Evolutionary conservation across 805 yeast species (phyloP).

Genomic region (Cyberlindnera euphorbiiphila): DNA sequence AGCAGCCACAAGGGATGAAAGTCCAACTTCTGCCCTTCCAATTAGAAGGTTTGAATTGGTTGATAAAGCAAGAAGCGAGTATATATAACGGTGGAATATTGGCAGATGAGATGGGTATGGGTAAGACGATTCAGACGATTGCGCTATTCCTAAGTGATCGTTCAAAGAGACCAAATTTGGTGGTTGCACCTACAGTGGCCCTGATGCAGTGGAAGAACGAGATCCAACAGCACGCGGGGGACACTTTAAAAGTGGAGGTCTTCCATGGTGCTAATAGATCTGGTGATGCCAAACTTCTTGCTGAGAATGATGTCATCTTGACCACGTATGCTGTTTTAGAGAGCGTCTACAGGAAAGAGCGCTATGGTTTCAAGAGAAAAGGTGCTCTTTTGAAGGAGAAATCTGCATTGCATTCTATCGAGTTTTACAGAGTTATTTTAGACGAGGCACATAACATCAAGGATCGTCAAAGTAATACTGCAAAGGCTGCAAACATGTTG

Average conservation of each 20-base stretch:
- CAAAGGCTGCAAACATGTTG: constrained; percentile 81
- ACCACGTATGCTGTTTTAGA: constrained; percentile 94
- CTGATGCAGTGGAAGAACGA: constrained; percentile 97
- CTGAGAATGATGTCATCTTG: constrained; percentile 69
- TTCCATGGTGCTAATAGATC: constrained; percentile 87
- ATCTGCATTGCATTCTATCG: constrained; percentile 67
- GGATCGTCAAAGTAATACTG: constrained; percentile 90
- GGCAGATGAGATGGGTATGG: constrained; percentile 99
- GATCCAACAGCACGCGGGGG: constrained; percentile 79
- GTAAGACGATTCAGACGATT: constrained; percentile 95
- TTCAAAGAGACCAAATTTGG: constrained; percentile 70
- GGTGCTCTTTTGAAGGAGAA: constrained; percentile 67
- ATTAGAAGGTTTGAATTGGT: constrained; percentile 90
- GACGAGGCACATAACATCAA: constrained; percentile 99
- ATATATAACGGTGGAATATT: constrained; percentile 84
- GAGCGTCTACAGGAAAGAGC: constrained; percentile 77
- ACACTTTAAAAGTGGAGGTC: constrained; percentile 59
- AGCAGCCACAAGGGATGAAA: constrained; percentile 77
- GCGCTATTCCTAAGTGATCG: constrained; percentile 74
- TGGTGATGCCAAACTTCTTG: constrained; percentile 45
- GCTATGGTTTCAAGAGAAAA: constrained; percentile 76
- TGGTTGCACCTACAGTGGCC: constrained; percentile 98
- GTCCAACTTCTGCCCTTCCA: constrained; percentile 83
- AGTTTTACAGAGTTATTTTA: constrained; percentile 79
- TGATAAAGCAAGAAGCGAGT: constrained; percentile 73